Conservation (phyloP, 176 grass and related monocot species). For the Urochloa ruziziensis region DNA sequence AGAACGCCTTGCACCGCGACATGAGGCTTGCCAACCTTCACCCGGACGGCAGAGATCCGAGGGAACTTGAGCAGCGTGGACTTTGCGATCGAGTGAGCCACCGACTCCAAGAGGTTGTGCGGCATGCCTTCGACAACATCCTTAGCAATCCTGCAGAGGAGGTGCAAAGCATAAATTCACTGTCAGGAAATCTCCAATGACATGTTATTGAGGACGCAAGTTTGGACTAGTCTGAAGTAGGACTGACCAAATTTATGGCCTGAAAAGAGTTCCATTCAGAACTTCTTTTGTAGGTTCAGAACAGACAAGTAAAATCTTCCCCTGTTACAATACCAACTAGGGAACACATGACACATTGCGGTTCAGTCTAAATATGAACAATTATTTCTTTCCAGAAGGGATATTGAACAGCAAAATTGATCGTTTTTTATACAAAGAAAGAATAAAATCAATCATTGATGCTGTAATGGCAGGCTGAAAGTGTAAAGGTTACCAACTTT, state of each 20-base stretch:
- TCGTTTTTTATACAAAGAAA: no score
- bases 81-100: conserved; percentile 76
- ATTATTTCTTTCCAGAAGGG: neutral
- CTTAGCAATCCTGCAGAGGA: conserved; percentile 56
- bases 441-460: neutral
- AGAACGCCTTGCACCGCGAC: conserved; percentile 69
- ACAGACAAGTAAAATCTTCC: neutral
- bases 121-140: conserved; percentile 62
- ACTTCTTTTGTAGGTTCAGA: no score
- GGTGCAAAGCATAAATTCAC: neutral
- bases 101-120: conserved; percentile 76
- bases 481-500: neutral
- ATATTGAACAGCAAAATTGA: neutral
- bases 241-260: neutral
- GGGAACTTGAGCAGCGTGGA: conserved; percentile 57
- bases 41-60: conserved; percentile 70
- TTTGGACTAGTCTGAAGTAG: neutral
- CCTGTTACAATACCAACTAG: neutral
- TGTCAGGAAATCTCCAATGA: neutral
- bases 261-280: neutral
- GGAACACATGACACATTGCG: neutral
- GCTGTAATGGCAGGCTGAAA: neutral
- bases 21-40: conserved; percentile 80
- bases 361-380: neutral
- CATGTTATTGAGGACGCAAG: neutral